Evolutionary conservation across 305 asterid species (phyloP), one percentile per base, ranked within the genome.

Genomic region (Plantago rigida): DNA sequence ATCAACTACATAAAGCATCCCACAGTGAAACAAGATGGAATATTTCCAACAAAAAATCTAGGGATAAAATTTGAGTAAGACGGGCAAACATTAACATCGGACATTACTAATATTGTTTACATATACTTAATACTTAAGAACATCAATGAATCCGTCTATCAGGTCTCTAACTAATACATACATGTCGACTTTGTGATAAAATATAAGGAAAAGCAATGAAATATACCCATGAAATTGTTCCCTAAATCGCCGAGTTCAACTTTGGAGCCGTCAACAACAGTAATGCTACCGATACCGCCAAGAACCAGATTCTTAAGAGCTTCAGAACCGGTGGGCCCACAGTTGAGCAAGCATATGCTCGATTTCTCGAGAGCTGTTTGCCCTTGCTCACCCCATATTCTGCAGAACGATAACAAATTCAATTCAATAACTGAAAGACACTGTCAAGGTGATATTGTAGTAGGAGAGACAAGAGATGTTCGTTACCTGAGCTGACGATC

Each of bases 311-410:
- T 92, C 57, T 92, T 92, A 60, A 92, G 79, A 45, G 96, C 82
- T 69, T 92, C 98, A 0, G 99, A 86, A 48, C 99, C 99, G 17
- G 95, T 92, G 47, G 99, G 96, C 4, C 99, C 96, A 52, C 96
- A 92, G 71, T 88, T 86, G 72, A 92, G 76, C 77, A 88, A 82
- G 66, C 96, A 86, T 60, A 91, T 78, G 79, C 95, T 88, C 44
- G 98, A 78, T 79, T 84, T 91, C 82, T 91, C 98, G 47, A 91
- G 89, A 10, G 95, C 93, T 63, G 87, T 80, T 74, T 91, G 98
- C 65, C 98, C 98, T 74, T 88, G 94, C 78, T 91, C 98, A 15
- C 98, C 96, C 98, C 98, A 91, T 66, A 91, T 91, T 79, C 96
- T 88, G 76, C 73, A 75, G 65, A 61, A 22, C 4, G 41, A 12